Conservation (phyloP, 31 red algal genomes). For the Porphyra umbilicalis region DNA sequence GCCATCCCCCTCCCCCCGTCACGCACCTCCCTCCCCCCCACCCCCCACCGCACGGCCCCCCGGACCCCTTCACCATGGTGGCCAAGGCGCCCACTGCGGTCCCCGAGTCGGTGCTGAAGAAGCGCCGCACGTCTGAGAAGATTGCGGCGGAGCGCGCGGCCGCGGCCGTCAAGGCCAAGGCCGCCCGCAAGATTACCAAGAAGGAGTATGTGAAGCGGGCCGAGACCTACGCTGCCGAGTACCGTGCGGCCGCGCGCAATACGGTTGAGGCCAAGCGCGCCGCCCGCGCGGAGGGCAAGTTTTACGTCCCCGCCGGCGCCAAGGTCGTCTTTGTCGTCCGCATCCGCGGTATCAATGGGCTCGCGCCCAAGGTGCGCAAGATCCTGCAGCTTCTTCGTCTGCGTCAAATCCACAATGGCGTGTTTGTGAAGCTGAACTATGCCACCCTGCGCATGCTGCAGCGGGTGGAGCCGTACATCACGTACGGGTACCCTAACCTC, state of each 20-base stretch:
- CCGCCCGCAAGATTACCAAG: slow-evolving; percentile 45
- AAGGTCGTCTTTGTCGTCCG: slow-evolving; percentile 96
- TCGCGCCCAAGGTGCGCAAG: slow-evolving; percentile 89
- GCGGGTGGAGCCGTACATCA: slow-evolving; percentile 91
- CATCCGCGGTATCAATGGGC: slow-evolving; percentile 90
- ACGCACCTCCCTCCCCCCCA: not conserved
- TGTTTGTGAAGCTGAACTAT: slow-evolving; percentile 94
- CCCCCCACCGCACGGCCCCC: not conserved
- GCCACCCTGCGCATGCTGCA: slow-evolving; percentile 95
- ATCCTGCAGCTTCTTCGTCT: slow-evolving; percentile 84
- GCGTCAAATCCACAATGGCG: slow-evolving; percentile 96
- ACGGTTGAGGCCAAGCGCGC: slow-evolving; percentile 71
- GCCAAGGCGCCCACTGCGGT: slow-evolving; percentile 11
- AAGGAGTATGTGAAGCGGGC: slow-evolving; percentile 79
- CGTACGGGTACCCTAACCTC: slow-evolving; percentile 96
- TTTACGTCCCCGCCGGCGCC: slow-evolving; percentile 88
- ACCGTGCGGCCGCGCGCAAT: slow-evolving; percentile 50
- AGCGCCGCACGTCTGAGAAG: slow-evolving; percentile 50
- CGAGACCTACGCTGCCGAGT: slow-evolving; percentile 84
- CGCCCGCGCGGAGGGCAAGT: slow-evolving; percentile 78
- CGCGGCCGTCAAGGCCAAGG: slow-evolving; percentile 20
- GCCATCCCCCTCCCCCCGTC: too few relatives aligned
- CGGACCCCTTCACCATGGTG: not conserved
- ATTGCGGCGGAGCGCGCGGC: slow-evolving; percentile 32
- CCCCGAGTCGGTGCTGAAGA: slow-evolving; percentile 84